Base-by-base conservation (phyloP, 2,329 filamentous ascomycete species). In the Pseudocercospora cruenta region DNA sequence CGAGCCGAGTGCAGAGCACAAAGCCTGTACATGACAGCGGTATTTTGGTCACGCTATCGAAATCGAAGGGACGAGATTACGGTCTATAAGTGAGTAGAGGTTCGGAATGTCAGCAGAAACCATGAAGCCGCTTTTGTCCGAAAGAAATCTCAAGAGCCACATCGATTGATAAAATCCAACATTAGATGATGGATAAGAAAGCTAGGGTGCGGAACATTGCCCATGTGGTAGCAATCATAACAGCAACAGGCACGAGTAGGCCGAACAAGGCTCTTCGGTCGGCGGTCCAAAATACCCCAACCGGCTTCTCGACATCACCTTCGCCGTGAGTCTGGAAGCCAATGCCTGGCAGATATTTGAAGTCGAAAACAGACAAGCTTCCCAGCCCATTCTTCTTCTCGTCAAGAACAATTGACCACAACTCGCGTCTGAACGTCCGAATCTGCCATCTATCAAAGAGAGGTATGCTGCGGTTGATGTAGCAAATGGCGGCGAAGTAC, bases 311-410 rank as follows among this genome's bases (percentile, higher is more conserved):
- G 6, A 54, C 14, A 19, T 28, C 49, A 19, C 49, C 49, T 16
- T 24, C 49, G 4, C 49, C 49, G 16, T 24, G 49, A 24, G 49
- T 54, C 21, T 54, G n/a, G 22, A 54, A 16, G 22, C 79, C 74
- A 55, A 83, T 81, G 66, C 83, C 78, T 0, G 89, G 89, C 7
- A 90, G 80, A 72, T 90, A 90, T 73, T 91, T 89, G 77, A 92
- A 89, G 26, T 88, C 85, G 72, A 91, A 92, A 7, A 80, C 80
- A 1, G 85, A 86, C 69, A 87, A 83, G 36, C 83, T 81, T 0
- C 88, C 80, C 1, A 75, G 86, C 2, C 92, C 80, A 0, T 87
- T 89, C 59, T 82, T 84, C 58, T 87, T 86, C 62, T 86, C 85
- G 60, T 88, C 83, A 10, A 88, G 83, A 10, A 89, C 82, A 2